These are phyloP conservation scores for Drechslerella dactyloides DNA, from an alignment of 2,329 filamentous ascomycete genomes.

Conservation along the genomic window DNA sequence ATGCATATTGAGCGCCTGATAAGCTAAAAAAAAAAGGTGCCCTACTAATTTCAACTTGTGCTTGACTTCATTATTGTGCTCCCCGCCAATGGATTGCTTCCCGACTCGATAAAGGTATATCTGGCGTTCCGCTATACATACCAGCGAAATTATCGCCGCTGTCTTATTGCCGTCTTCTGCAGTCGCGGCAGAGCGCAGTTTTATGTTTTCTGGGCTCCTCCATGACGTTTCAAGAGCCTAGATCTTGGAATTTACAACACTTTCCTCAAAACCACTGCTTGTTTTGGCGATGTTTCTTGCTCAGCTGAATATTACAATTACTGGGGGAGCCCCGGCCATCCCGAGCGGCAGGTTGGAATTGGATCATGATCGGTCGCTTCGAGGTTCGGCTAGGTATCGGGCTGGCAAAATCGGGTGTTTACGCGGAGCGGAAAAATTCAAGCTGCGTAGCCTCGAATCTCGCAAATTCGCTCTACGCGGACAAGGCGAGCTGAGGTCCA, in stretches of 20 bases:
- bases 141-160: conserved; percentile 4
- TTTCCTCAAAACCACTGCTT: conserved; percentile 5
- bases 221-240: conserved; percentile 10
- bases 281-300: conserved; percentile 17
- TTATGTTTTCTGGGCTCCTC: conserved; percentile 1
- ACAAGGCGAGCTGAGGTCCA: conserved; percentile 13
- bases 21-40: conserved; percentile 10
- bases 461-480: conserved; percentile 9
- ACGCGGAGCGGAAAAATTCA: too few species aligned
- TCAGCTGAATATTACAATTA: conserved; percentile 10
- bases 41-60: conserved; percentile 5
- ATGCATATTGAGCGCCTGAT: conserved; percentile 18
- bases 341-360: conserved; percentile 12
- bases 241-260: not conserved
- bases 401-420: not conserved
- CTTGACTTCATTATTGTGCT: conserved; percentile 18
- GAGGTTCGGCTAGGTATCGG: conserved; percentile 25
- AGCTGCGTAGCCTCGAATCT: conserved; percentile 12
- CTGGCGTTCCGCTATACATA: conserved; percentile 39
- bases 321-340: conserved; percentile 4
- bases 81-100: conserved; percentile 13
- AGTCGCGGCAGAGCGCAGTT: conserved; percentile 27
- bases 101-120: conserved; percentile 21
- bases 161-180: conserved; percentile 25
- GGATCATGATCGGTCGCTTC: conserved; percentile 25